Percentiles rank a stretch among this genome's conserved stretches.
phyloP scores from a whole-genome alignment of 495 filamentous ascomycete species.

The Arthonia radiata region DNA sequence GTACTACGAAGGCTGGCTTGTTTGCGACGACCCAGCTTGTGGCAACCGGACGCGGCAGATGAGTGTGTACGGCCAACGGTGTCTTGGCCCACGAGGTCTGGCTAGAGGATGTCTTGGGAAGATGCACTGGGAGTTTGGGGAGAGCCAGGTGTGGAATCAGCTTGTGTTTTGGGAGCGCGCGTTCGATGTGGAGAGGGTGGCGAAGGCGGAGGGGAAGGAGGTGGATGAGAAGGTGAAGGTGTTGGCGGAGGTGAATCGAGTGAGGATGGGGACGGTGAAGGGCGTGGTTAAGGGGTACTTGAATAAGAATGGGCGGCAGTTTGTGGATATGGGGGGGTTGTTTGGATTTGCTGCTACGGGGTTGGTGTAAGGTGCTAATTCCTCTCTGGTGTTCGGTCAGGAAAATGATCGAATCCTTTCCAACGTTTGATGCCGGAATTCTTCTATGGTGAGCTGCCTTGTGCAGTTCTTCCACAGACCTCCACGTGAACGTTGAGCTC shows the following conservation, averaged over 20 bases:
- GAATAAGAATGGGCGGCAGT: constrained; percentile 79
- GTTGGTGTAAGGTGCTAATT: no score
- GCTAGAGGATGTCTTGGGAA: constrained; percentile 60
- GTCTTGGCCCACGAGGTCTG: constrained; percentile 63
- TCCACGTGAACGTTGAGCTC: no score
- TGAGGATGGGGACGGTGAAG: constrained; percentile 48
- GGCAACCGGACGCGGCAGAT: constrained; percentile 76
- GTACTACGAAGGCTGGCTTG: constrained; percentile 82
- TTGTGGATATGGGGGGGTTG: constrained; percentile 86
- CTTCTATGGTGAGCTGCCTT: no score
- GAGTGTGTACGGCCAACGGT: constrained; percentile 73
- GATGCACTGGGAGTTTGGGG: constrained; percentile 73
- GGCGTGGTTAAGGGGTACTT: constrained; percentile 66
- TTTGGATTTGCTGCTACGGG: constrained; percentile 52
- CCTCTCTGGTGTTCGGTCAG: no score
- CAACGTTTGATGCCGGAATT: no score
- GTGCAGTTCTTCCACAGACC: no score
- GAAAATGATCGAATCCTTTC: no score
- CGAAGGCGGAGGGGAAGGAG: constrained; percentile 26
- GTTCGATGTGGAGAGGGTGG: constrained; percentile 82
- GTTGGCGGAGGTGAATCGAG: constrained; percentile 56
- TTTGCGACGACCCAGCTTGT: constrained; percentile 71
- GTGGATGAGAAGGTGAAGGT: constrained; percentile 33
- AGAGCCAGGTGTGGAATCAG: constrained; percentile 84
- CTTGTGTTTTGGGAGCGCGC: constrained; percentile 63